phyloP scores from a whole-genome alignment of 1,284 basidiomycete genomes.

The Boletus semigastroideus region DNA sequence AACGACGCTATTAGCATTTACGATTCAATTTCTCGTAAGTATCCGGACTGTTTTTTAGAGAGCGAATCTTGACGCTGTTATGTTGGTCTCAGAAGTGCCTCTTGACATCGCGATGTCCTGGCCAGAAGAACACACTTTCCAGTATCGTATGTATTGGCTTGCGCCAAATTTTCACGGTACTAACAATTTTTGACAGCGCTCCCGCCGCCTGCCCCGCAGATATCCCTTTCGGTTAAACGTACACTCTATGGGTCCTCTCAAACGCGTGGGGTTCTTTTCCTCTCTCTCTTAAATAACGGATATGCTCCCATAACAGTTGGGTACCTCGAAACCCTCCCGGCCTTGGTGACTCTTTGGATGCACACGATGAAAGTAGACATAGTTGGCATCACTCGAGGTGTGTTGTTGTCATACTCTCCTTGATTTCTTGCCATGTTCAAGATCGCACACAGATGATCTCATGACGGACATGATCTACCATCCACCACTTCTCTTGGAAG shows the following conservation, averaged over 20 bases:
- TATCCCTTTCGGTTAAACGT: constrained; percentile 65
- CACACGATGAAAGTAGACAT: constrained; percentile 68
- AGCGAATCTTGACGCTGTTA: constrained; percentile 1
- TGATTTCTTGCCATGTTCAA: neutral
- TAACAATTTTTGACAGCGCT: constrained; percentile 18
- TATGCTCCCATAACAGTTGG: constrained; percentile 48
- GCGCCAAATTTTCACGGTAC: neutral
- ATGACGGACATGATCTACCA: constrained; percentile 58
- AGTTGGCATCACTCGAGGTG: constrained; percentile 45
- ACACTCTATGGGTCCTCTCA: constrained; percentile 78
- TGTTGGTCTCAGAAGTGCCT: constrained; percentile 27
- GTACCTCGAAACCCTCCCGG: constrained; percentile 93
- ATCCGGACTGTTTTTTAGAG: constrained; percentile 4
- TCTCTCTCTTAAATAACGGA: constrained; percentile 70
- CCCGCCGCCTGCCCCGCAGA: constrained; percentile 30
- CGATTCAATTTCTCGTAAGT: constrained; percentile 47
- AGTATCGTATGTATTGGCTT: constrained; percentile 48
- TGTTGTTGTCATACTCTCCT: constrained; percentile 19
- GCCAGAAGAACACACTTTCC: constrained; percentile 50
- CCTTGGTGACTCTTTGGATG: constrained; percentile 87
- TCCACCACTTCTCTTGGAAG: constrained; percentile 70
- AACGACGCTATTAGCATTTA: constrained; percentile 44
- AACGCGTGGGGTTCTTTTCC: constrained; percentile 68
- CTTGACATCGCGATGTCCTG: constrained; percentile 60
- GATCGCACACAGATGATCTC: constrained; percentile 23